These are phyloP conservation scores for Camellia sinensis DNA, from an alignment of 148 eudicot species.

Conservation along the genomic window DNA sequence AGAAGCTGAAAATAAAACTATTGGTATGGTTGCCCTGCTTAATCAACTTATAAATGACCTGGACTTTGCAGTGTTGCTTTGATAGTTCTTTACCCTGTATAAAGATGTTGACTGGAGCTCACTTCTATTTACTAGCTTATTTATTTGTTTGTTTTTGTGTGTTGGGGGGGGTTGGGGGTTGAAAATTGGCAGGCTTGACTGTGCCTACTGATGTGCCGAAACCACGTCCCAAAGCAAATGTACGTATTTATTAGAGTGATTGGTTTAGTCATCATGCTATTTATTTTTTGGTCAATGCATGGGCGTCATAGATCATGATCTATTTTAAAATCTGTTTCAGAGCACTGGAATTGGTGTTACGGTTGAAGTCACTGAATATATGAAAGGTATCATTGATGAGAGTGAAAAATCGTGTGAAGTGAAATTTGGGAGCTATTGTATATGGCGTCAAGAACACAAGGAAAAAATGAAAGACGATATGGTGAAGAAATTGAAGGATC, in stretches of 20 bases:
- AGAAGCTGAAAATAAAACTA: constrained; percentile 38
- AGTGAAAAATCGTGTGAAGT: constrained; percentile 61
- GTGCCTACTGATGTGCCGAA: constrained; percentile 29
- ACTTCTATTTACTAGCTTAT: not conserved
- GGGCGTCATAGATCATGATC: not conserved
- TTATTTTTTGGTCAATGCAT: not conserved
- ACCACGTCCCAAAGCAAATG: constrained; percentile 29
- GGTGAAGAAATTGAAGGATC: constrained; percentile 86
- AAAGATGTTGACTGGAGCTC: not conserved
- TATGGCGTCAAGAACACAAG: constrained; percentile 74
- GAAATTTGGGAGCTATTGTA: constrained; percentile 90
- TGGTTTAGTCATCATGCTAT: not conserved
- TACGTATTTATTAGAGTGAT: constrained; percentile 22
- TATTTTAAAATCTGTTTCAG: constrained; percentile 33
- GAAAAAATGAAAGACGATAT: constrained; percentile 70
- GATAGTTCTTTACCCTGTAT: not conserved
- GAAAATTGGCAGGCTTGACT: constrained; percentile 33
- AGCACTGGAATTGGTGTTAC: constrained; percentile 30
- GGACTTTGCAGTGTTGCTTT: constrained; percentile 4
- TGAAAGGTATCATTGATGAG: constrained; percentile 40
- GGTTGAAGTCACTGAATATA: constrained; percentile 18
- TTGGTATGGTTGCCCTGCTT: constrained; percentile 29
- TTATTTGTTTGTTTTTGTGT: no score
- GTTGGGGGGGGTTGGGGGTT: no score
- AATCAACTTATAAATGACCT: constrained; percentile 1